Base-by-base conservation (phyloP, 495 filamentous ascomycete genomes). In the Podospora pseudopauciseta region DNA sequence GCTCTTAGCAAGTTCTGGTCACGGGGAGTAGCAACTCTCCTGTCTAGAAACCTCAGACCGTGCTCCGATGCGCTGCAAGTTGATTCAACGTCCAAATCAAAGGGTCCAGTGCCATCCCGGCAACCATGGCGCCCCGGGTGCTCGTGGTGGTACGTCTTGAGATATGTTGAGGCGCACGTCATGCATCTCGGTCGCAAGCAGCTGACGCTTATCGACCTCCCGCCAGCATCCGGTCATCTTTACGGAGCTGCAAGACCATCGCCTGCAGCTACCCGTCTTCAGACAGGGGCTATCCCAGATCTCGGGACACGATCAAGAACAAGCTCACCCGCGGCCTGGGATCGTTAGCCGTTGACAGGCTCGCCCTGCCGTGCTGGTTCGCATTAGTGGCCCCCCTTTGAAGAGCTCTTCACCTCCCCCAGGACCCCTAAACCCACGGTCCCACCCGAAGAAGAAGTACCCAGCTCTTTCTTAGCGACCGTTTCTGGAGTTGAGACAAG, bases 231-330 rank as follows among this genome's bases (percentile, higher is more conserved):
- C 63, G 65, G 62, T 44, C 28, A 27, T 58, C 49, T 65, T 65
- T 44, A 44, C 70, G 66, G 30, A 32, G 53, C 18, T 57, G 27
- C 27, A 63, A 18, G 5, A 34, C 63, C n/a, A 68, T 19, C 49
- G 63, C 56, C 34, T 74, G 72, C 70, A 66, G 65, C 59, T 59
- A 70, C 63, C 72, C 72, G 72, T 55, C 60, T 39, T 67, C 55
- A 53, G 23, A 57, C 65, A 59, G 60, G 62, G 62, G 55, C 61
- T 27, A 32, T 60, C 67, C 65, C 68, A 70, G 49, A 68, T 20
- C 32, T 62, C 61, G 49, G 49, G 56, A 64, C 64, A 55, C 71
- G 71, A 73, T 73, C 71, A 68, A 56, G 32, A 60, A 32, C 26
- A 49, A 32, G 32, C 39, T 59, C 63, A 59, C 13, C 11, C 20